Conservation (phyloP, 768 basidiomycete species). For the Boletus barrowsii region DNA sequence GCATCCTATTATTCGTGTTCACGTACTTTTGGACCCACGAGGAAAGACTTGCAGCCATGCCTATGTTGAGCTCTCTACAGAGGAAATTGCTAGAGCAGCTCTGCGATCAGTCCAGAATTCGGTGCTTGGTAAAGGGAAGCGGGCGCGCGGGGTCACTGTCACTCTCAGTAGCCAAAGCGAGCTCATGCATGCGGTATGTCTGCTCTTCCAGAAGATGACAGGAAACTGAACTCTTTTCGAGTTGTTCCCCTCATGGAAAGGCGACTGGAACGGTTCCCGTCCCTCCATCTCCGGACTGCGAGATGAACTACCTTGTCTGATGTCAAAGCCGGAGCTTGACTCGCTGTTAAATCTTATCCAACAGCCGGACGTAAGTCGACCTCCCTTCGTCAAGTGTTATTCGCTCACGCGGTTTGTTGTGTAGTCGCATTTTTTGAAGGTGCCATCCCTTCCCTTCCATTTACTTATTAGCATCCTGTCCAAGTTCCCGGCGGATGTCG, state of each 20-base stretch:
- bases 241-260: slow-evolving; percentile 82
- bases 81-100: slow-evolving; percentile 61
- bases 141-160: slow-evolving; percentile 81
- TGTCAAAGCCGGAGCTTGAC: slow-evolving; percentile 65
- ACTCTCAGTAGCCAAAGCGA: slow-evolving; percentile 79
- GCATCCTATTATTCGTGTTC: slow-evolving; percentile 60
- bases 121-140: slow-evolving; percentile 72
- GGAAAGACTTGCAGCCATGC: slow-evolving; percentile 87
- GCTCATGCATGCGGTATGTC: slow-evolving; percentile 68
- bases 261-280: slow-evolving; percentile 63
- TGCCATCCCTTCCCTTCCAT: slow-evolving; percentile 77
- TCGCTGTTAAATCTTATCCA: slow-evolving; percentile 67
- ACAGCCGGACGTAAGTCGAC: slow-evolving; percentile 64
- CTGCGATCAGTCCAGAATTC: slow-evolving; percentile 50
- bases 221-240: slow-evolving; percentile 25
- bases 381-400: neutral
- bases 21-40: slow-evolving; percentile 75
- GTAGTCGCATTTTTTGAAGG: slow-evolving; percentile 85
- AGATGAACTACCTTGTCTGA: slow-evolving; percentile 56
- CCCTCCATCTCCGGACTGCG: slow-evolving; percentile 67
- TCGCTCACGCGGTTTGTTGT: slow-evolving; percentile 15
- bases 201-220: neutral
- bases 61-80: slow-evolving; percentile 68
- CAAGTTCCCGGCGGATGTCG: slow-evolving; percentile 76
- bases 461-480: slow-evolving; percentile 69